Percentiles rank a stretch among this genome's conserved stretches.
These are phyloP conservation scores for Rhizopogon rudus DNA, from an alignment of 768 basidiomycete genomes.

Conservation along the genomic window DNA sequence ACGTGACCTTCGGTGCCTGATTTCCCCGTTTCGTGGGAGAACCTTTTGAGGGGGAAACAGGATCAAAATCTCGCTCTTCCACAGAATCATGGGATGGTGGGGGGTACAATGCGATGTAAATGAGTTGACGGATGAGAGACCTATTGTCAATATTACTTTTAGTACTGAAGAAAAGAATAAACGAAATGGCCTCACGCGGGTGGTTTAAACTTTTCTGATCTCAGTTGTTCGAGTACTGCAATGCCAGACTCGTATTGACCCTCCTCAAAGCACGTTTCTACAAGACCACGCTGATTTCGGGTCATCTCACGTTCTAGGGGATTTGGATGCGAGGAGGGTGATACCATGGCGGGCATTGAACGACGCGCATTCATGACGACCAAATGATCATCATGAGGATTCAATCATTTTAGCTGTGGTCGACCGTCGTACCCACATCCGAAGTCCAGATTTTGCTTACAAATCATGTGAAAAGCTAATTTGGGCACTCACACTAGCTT, in stretches of 20 bases:
- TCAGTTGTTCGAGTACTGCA: constrained; percentile 54
- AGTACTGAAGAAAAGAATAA: background rate
- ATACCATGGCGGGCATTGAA: background rate
- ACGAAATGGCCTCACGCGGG: constrained; percentile 41
- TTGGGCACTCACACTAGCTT: background rate
- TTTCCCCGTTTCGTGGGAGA: constrained; percentile 49
- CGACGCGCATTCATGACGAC: background rate
- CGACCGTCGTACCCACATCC: background rate
- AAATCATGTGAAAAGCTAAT: background rate
- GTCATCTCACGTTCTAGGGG: constrained; percentile 39
- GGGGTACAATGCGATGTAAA: constrained; percentile 69
- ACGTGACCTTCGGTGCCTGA: constrained; percentile 33
- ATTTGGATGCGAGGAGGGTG: background rate
- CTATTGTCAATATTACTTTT: constrained; percentile 25
- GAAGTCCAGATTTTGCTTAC: background rate
- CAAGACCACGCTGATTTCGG: constrained; percentile 46
- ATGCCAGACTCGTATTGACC: constrained; percentile 71
- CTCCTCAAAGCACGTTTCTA: constrained; percentile 75
- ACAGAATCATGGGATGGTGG: constrained; percentile 15
- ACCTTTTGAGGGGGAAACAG: constrained; percentile 29
- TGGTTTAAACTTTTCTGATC: constrained; percentile 52
- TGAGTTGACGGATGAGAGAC: constrained; percentile 58
- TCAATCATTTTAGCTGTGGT: background rate
- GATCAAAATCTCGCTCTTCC: constrained; percentile 17
- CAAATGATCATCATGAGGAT: background rate